phyloP scores from a whole-genome alignment of 768 basidiomycete genomes.

The Polyporus arcularius region DNA sequence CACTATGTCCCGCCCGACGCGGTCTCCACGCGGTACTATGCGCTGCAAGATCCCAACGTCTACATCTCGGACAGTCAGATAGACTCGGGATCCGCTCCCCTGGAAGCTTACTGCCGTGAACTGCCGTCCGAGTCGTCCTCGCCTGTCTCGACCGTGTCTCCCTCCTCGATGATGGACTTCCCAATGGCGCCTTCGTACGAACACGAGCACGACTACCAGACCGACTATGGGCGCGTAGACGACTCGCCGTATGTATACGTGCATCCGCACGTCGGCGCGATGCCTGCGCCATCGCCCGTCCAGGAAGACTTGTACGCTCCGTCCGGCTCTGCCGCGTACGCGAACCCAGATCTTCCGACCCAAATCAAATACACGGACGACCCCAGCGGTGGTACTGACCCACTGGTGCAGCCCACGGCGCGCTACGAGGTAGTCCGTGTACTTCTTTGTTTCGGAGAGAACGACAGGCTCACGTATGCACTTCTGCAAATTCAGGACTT shows the following conservation, averaged over 20 bases:
- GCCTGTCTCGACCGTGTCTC: neutral
- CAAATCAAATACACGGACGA: slow-evolving; percentile 25
- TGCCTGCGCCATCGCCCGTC: neutral
- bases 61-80: neutral
- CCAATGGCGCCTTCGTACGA: neutral
- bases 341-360: slow-evolving; percentile 19
- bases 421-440: slow-evolving; percentile 18
- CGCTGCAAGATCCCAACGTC: slow-evolving; percentile 10
- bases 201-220: neutral
- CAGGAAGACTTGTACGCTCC: neutral
- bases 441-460: slow-evolving; percentile 16
- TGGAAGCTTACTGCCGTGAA: no score
- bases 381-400: slow-evolving; percentile 20
- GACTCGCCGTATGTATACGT: neutral
- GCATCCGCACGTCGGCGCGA: neutral
- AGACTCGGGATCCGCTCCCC: no score
- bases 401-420: slow-evolving; percentile 13
- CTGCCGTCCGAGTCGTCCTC: neutral
- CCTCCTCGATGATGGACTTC: neutral
- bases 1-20: slow-evolving; percentile 13
- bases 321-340: slow-evolving; percentile 1
- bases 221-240: neutral
- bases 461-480: slow-evolving; percentile 1
- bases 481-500: no score
- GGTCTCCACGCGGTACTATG: slow-evolving; percentile 13